Evolutionary conservation across 306 rosid species (phyloP).

Genomic region (Delonix regia): DNA sequence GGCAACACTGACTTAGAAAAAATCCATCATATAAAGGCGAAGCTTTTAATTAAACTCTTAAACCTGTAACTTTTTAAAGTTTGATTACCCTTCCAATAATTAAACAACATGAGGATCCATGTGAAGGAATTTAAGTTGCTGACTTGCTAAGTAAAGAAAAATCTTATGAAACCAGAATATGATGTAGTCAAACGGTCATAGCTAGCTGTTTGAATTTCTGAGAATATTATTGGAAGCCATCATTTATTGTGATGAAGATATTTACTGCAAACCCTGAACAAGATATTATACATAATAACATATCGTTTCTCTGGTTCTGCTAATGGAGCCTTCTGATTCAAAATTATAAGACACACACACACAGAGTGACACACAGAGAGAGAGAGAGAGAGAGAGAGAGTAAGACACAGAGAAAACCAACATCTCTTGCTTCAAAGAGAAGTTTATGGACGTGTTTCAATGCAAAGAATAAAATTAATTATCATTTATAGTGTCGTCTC

Average conservation of each 20-base stretch:
- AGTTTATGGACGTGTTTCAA: slow-evolving; percentile 45
- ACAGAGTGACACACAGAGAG: not conserved
- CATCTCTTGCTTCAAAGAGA: slow-evolving; percentile 84
- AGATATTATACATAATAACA: not conserved
- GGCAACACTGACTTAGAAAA: not conserved
- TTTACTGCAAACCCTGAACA: not conserved
- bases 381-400: not conserved
- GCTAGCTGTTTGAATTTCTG: slow-evolving; percentile 7
- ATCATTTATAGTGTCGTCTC: not conserved
- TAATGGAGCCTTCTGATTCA: slow-evolving; percentile 17
- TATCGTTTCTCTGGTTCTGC: not conserved
- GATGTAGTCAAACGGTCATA: slow-evolving; percentile 10
- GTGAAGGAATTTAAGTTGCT: slow-evolving; percentile 37
- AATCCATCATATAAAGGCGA: slow-evolving; percentile 16
- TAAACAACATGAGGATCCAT: slow-evolving; percentile 33
- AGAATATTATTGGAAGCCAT: slow-evolving; percentile 12
- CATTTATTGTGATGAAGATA: not conserved
- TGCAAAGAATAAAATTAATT: slow-evolving; percentile 36
- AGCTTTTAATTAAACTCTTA: not conserved
- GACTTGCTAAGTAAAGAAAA: slow-evolving; percentile 37
- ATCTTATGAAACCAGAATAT: slow-evolving; percentile 8
- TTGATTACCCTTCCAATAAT: not conserved
- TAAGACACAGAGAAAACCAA: slow-evolving; percentile 48
- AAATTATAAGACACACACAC: slow-evolving; percentile 32
- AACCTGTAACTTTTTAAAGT: not conserved